These are phyloP conservation scores for Andrographis paniculata DNA, from an alignment of 305 asterid genomes.

Conservation along the genomic window DNA sequence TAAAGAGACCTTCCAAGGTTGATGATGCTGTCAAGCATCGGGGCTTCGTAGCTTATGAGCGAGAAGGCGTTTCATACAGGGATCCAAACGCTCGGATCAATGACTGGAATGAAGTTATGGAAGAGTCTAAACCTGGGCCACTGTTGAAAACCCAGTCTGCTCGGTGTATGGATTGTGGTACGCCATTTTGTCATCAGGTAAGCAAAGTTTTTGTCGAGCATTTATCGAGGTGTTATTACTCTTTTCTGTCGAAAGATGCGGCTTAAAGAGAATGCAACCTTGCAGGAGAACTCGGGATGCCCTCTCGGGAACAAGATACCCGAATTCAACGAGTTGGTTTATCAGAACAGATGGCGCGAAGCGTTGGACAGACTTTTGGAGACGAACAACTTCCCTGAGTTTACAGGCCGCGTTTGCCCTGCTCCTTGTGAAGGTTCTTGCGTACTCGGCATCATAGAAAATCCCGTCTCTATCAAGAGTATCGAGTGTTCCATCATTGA, in stretches of 20 bases:
- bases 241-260: not conserved
- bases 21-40: slow-evolving; percentile 72
- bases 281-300: slow-evolving; percentile 94
- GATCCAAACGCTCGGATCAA: slow-evolving; percentile 69
- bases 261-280: not conserved
- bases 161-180: slow-evolving; percentile 99
- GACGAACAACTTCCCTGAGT: slow-evolving; percentile 98
- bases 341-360: slow-evolving; percentile 99
- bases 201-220: not conserved
- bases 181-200: slow-evolving; percentile 99
- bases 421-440: slow-evolving; percentile 99
- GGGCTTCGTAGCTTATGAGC: slow-evolving; percentile 88
- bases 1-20: slow-evolving; percentile 68
- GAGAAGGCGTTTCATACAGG: slow-evolving; percentile 80
- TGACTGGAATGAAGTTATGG: slow-evolving; percentile 97
- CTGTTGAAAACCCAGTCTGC: slow-evolving; percentile 92
- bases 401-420: slow-evolving; percentile 98
- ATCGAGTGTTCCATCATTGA: slow-evolving; percentile 95
- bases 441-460: slow-evolving; percentile 95
- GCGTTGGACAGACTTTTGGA: slow-evolving; percentile 97
- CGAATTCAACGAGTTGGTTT: slow-evolving; percentile 94
- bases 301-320: slow-evolving; percentile 99
- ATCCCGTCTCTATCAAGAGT: slow-evolving; percentile 90
- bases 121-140: slow-evolving; percentile 74
- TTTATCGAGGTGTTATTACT: not conserved